These are phyloP conservation scores for Endogone sp. DNA, from an alignment of 192 early-diverging fungal species.

Conservation along the genomic window DNA sequence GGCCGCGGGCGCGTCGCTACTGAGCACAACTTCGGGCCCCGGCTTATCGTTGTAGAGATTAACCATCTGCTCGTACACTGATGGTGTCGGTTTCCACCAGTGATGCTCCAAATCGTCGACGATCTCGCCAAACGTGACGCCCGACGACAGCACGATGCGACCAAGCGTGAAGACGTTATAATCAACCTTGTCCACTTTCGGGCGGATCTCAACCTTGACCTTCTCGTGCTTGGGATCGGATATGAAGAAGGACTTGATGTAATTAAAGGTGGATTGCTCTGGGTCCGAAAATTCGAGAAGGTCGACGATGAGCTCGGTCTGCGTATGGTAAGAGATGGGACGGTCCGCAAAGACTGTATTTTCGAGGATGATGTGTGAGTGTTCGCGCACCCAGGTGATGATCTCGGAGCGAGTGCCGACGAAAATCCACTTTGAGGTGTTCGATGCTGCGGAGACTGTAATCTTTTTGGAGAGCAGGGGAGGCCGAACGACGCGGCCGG, in stretches of 20 bases:
- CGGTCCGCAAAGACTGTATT: conserved; percentile 29
- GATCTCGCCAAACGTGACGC: conserved; percentile 35
- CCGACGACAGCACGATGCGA: conserved; percentile 37
- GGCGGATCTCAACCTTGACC: conserved; percentile 38
- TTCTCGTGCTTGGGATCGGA: conserved; percentile 32
- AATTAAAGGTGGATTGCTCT: conserved; percentile 36
- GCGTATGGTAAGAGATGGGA: conserved; percentile 25
- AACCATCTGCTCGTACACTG: conserved; percentile 32
- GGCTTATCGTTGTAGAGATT: conserved; percentile 21
- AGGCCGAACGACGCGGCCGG: conserved; percentile 32
- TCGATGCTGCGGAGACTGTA: conserved; percentile 30
- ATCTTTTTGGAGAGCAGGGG: conserved; percentile 41
- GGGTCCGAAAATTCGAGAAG: conserved; percentile 36
- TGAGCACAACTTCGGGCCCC: conserved; percentile 18
- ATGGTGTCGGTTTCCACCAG: conserved; percentile 32
- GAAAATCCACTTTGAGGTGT: conserved; percentile 41
- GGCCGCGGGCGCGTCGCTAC: conserved; percentile 15
- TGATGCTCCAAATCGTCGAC: conserved; percentile 34
- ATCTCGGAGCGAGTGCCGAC: conserved; percentile 43
- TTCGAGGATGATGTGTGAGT: conserved; percentile 20
- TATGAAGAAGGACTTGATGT: conserved; percentile 36
- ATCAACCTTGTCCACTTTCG: conserved; percentile 39
- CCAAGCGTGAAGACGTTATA: conserved; percentile 30
- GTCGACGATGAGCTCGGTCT: conserved; percentile 43
- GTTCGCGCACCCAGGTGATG: conserved; percentile 36